These are phyloP conservation scores for Tephrocybe rancida DNA, from an alignment of 768 basidiomycete species.

Conservation along the genomic window DNA sequence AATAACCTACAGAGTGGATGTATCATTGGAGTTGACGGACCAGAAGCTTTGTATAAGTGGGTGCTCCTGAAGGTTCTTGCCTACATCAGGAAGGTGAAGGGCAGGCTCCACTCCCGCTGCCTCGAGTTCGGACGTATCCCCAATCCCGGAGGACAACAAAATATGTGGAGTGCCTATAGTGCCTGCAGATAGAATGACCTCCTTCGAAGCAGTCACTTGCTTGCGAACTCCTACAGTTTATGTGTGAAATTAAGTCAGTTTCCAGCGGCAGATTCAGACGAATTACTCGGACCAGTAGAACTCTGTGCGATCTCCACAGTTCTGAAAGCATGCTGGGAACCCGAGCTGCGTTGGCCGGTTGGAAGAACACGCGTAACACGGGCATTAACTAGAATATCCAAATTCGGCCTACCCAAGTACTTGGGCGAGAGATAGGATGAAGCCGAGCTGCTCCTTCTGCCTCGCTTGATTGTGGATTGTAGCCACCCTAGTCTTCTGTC, in stretches of 20 bases:
- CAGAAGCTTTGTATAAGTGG: conserved; percentile 21
- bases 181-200: conserved; percentile 23
- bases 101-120: conserved; percentile 23
- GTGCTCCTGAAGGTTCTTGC: conserved; percentile 30
- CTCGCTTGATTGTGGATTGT: conserved; percentile 11
- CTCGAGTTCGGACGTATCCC: conserved; percentile 20
- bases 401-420: conserved; percentile 24
- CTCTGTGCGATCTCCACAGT: conserved; percentile 2
- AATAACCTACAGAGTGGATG: conserved; percentile 11
- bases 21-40: conserved; percentile 26
- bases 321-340: conserved; percentile 6
- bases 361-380: conserved; percentile 28
- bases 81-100: conserved; percentile 27
- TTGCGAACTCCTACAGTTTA: background rate
- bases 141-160: conserved; percentile 36
- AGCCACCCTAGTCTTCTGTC: conserved; percentile 9
- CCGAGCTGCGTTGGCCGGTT: background rate
- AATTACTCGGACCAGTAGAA: background rate
- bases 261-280: background rate
- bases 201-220: background rate
- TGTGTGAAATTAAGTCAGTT: background rate
- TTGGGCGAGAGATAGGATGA: conserved; percentile 28
- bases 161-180: conserved; percentile 33
- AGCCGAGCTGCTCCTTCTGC: conserved; percentile 31
- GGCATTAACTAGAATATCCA: conserved; percentile 32